Conservation (phyloP, 139 green algal species). For the Micractinium sp. region DNA sequence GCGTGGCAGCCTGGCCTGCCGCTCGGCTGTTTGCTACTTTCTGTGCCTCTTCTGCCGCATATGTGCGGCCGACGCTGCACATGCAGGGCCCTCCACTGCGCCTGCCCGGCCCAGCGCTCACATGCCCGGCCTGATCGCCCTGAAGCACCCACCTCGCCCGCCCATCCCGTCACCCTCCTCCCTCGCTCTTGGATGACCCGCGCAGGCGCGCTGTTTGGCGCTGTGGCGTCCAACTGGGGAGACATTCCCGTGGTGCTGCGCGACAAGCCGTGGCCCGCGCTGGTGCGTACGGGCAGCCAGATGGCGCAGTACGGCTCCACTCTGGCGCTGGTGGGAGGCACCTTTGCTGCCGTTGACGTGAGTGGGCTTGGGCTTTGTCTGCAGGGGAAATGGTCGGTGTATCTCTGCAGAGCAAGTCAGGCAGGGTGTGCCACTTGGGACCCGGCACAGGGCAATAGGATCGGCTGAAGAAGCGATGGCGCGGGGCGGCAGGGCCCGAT, state of each 20-base stretch:
- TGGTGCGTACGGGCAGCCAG: constrained; percentile 57
- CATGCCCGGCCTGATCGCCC: too few species aligned
- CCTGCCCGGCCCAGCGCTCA: too few species aligned
- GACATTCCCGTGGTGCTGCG: constrained; percentile 55
- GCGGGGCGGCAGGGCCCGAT: too few species aligned
- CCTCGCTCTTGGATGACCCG: not conserved
- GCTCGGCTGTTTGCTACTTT: not conserved
- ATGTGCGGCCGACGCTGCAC: not conserved
- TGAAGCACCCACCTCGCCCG: not conserved
- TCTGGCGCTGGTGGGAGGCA: constrained; percentile 45
- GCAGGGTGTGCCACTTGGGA: too few species aligned
- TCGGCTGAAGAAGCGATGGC: not conserved
- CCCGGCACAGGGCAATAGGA: not conserved
- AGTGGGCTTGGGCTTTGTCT: not conserved
- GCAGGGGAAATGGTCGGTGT: too few species aligned
- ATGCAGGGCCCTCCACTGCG: too few species aligned
- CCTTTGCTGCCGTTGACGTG: constrained; percentile 51
- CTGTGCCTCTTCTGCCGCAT: not conserved
- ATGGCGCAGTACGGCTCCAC: constrained; percentile 61
- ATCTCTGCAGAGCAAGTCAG: too few species aligned
- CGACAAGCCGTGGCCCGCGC: constrained; percentile 59
- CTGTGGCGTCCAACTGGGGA: constrained; percentile 59
- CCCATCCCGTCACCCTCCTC: not conserved
- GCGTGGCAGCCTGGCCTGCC: not conserved
- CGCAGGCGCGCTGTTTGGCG: constrained; percentile 50